phyloP scores from a whole-genome alignment of 139 green algal species.

The Chlamydomonas sp. region DNA sequence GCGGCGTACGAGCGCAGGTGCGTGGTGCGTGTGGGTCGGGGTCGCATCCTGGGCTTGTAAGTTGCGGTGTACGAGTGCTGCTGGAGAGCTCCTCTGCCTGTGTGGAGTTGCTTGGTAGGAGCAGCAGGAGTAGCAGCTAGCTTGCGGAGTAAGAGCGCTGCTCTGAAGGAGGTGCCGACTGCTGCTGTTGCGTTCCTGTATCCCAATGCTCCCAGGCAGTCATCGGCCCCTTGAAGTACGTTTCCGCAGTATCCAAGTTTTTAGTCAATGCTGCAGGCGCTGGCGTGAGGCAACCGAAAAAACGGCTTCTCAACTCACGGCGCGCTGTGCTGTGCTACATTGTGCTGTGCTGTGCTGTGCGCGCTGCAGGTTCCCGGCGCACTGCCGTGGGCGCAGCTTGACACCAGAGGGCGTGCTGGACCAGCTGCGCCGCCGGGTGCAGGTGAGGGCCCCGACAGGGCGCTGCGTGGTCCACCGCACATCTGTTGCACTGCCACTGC shows the following conservation, averaged over 20 bases:
- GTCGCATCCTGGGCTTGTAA: slow-evolving; percentile 4
- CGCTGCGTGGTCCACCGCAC: background rate
- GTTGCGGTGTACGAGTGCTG: slow-evolving; percentile 57
- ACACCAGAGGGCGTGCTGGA: slow-evolving; percentile 18
- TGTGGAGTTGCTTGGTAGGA: background rate
- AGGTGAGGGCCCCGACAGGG: background rate
- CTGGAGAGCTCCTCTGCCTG: slow-evolving; percentile 32
- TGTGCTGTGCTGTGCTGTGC: too few species aligned
- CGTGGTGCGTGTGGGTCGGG: slow-evolving; percentile 60
- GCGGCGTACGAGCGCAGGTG: slow-evolving; percentile 57
- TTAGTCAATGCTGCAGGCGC: too few species aligned
- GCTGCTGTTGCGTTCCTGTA: too few species aligned
- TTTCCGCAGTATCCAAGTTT: too few species aligned
- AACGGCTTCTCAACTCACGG: background rate
- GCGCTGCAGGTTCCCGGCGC: background rate
- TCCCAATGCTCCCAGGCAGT: too few species aligned
- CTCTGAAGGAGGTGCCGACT: too few species aligned
- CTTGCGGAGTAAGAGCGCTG: too few species aligned
- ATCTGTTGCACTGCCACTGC: background rate
- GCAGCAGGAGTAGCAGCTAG: background rate
- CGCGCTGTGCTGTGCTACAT: background rate
- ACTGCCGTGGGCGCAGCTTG: slow-evolving; percentile 24
- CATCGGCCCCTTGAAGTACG: too few species aligned
- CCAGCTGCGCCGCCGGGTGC: slow-evolving; percentile 27
- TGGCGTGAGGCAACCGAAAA: too few species aligned